Base-by-base conservation (phyloP, 257 asterid species). In the Catharanthus roseus region DNA sequence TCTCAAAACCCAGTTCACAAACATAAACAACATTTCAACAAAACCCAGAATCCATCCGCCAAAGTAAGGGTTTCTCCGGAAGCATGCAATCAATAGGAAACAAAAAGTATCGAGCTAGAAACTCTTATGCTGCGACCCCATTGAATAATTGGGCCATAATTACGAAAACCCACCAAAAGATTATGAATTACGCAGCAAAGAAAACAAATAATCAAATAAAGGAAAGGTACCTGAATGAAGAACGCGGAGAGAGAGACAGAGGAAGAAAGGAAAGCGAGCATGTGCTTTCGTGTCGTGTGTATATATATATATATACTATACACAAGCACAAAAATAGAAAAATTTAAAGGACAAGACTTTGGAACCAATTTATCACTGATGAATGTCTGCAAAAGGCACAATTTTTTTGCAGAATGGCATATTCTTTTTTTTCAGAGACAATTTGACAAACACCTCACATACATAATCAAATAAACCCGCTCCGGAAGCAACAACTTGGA, bases 351-450 rank as follows among this genome's bases (percentile, higher is more conserved):
- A 18, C 47, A 70, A 63, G 28, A 28, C 49, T 45, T 23, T 57
- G 67, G 72, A 56, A 73, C 68, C 61, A 73, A 56, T 38, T 38
- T 53, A 65, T 57, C 67, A 19, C 21, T 45, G 38, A 26, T 12
- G 75, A 64, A 73, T 69, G 79, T 79, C 61, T 41, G 72, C n/a
- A 16, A 77, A 77, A n/a, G n/a, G 81, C 78, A 84, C 84, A 74
- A 73, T 42, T 70, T 58, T 6, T n/a, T 42, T 63, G 55, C 47
- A 64, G 67, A 81, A 79, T 69, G 75, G 82, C 85, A 82, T 80
- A 80, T 82, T 80, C 82, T 65, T 70, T 72, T 44, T 41, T 61
- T 38, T 41, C 74, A 60, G 66, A 61, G 49, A 19, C 67, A 65
- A n/a, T 67, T 68, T 26, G 31, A 10, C 24, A 44, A 67, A 44